Evolutionary conservation across 495 filamentous ascomycete species (phyloP).

Genomic region (Aspergillus panamensis): DNA sequence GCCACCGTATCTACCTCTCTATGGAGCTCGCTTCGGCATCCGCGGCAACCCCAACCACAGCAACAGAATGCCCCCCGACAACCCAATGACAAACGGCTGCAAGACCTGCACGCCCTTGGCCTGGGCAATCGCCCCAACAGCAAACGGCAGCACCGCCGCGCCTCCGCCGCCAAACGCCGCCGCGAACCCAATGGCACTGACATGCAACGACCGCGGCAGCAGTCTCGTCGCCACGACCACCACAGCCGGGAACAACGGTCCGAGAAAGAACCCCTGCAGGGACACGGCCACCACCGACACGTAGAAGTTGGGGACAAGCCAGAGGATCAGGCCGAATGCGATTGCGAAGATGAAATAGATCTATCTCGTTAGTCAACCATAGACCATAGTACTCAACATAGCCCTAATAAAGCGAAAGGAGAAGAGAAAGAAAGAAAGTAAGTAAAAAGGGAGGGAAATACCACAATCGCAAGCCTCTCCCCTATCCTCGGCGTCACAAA

Average conservation of each 20-base stretch:
- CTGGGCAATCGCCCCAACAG: slow-evolving; percentile 79
- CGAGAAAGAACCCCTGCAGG: slow-evolving; percentile 62
- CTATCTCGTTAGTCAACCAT: not conserved
- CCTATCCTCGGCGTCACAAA: slow-evolving; percentile 61
- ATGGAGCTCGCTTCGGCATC: slow-evolving; percentile 6
- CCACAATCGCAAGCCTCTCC: slow-evolving; percentile 55
- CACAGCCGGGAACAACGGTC: slow-evolving; percentile 60
- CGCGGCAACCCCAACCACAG: slow-evolving; percentile 52
- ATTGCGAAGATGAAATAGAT: slow-evolving; percentile 23
- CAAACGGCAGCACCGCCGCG: slow-evolving; percentile 78
- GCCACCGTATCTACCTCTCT: not conserved
- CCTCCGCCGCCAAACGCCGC: slow-evolving; percentile 73
- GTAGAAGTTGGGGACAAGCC: slow-evolving; percentile 60
- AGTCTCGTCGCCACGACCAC: slow-evolving; percentile 70
- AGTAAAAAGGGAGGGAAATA: slow-evolving; percentile 22
- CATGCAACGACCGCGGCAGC: slow-evolving; percentile 66
- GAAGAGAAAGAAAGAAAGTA: not conserved
- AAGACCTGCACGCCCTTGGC: slow-evolving; percentile 72
- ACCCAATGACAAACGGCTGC: slow-evolving; percentile 70
- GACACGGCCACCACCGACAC: slow-evolving; percentile 59
- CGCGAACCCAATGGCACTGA: slow-evolving; percentile 71
- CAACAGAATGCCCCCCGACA: slow-evolving; percentile 56
- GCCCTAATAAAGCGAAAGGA: too few relatives aligned
- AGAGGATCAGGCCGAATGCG: slow-evolving; percentile 52
- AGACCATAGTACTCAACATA: too few relatives aligned